phyloP scores from a whole-genome alignment of 2,329 filamentous ascomycete species.

The Fusarium equiseti region DNA sequence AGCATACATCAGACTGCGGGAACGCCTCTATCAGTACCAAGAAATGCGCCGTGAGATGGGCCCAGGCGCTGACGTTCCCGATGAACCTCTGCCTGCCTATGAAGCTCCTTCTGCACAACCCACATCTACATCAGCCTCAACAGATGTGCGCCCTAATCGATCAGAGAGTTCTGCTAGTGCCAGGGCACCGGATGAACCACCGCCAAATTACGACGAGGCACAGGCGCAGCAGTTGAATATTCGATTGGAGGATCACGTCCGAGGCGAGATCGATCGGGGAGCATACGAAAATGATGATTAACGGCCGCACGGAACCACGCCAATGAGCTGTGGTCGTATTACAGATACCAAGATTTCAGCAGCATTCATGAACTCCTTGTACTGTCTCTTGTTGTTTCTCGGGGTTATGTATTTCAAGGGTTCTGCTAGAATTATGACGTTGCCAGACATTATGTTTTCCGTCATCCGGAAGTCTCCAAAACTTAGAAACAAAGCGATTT shows the following conservation, averaged over 20 bases:
- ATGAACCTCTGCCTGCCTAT: constrained; percentile 91
- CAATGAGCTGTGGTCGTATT: constrained; percentile 36
- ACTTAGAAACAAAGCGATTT: background rate
- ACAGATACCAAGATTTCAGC: constrained; percentile 42
- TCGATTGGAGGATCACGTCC: constrained; percentile 76
- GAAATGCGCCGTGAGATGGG: constrained; percentile 79
- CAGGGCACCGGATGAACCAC: constrained; percentile 76
- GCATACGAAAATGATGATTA: constrained; percentile 47
- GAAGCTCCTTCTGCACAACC: constrained; percentile 65
- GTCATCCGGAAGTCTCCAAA: background rate
- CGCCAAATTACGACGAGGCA: constrained; percentile 91
- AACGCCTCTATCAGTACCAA: constrained; percentile 83
- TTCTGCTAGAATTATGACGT: constrained; percentile 21
- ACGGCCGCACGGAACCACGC: constrained; percentile 36
- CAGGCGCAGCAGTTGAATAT: constrained; percentile 76
- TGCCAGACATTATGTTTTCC: constrained; percentile 1
- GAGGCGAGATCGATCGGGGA: constrained; percentile 76
- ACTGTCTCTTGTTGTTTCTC: constrained; percentile 30
- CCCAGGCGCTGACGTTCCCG: constrained; percentile 73
- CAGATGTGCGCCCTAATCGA: constrained; percentile 47
- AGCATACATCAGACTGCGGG: constrained; percentile 85
- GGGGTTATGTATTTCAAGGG: constrained; percentile 24
- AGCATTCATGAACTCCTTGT: constrained; percentile 35
- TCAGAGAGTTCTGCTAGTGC: constrained; percentile 55
- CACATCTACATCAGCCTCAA: constrained; percentile 44